phyloP scores from a whole-genome alignment of 257 asterid genomes.

The Scutellaria barbata region DNA sequence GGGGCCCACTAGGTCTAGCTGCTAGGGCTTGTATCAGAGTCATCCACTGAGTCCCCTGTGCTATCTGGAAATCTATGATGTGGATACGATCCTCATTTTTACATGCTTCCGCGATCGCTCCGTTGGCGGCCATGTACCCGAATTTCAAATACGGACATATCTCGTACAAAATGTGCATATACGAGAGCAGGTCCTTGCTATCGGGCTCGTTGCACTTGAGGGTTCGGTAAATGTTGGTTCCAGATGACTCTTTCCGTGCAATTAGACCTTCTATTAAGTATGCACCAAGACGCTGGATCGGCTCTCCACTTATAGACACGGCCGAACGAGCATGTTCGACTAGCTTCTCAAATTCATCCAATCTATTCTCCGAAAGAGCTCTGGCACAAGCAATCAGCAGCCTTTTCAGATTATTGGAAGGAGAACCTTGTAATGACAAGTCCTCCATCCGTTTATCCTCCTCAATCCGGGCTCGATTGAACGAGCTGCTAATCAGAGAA shows the following conservation, averaged over 20 bases:
- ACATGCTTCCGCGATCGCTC: slow-evolving; percentile 92
- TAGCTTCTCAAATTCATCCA: slow-evolving; percentile 54
- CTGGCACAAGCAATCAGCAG: slow-evolving; percentile 71
- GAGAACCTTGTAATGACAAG: slow-evolving; percentile 42
- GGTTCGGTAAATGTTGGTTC: slow-evolving; percentile 74
- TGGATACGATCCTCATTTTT: slow-evolving; percentile 80
- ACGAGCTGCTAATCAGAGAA: slow-evolving; percentile 39
- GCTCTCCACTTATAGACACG: slow-evolving; percentile 85
- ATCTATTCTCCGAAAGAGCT: slow-evolving; percentile 65
- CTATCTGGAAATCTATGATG: slow-evolving; percentile 89
- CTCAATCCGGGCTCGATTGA: slow-evolving; percentile 38
- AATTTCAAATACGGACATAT: slow-evolving; percentile 89
- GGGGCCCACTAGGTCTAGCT: slow-evolving; percentile 86
- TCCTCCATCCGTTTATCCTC: slow-evolving; percentile 44
- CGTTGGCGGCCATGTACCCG: slow-evolving; percentile 97
- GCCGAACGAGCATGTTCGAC: slow-evolving; percentile 56
- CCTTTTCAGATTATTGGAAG: slow-evolving; percentile 65
- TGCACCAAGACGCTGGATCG: slow-evolving; percentile 94
- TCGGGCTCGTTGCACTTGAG: slow-evolving; percentile 77
- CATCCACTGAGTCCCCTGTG: slow-evolving; percentile 93
- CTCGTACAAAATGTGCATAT: slow-evolving; percentile 86
- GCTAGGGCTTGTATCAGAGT: slow-evolving; percentile 93
- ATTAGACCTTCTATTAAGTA: slow-evolving; percentile 85
- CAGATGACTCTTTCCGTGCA: slow-evolving; percentile 83
- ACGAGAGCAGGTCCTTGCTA: slow-evolving; percentile 72